Conservation (phyloP, 805 yeast species). For the Brettanomyces naardenensis region DNA sequence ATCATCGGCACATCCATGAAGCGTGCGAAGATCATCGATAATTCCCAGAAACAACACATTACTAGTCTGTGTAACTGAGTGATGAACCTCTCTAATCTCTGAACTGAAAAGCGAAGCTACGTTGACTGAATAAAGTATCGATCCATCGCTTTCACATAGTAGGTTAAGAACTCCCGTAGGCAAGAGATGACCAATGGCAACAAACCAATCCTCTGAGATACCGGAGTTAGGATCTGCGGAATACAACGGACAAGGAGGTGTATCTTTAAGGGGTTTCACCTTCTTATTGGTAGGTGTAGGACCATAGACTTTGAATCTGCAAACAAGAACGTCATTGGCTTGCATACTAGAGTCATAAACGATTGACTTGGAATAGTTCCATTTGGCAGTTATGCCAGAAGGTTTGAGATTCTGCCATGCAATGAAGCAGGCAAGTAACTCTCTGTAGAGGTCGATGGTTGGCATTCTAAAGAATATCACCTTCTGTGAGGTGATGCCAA, state of each 20-base stretch:
- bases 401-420: constrained; percentile 47
- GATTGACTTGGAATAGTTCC: constrained; percentile 32
- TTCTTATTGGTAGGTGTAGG: constrained; percentile 41
- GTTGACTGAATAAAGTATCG: constrained; percentile 50
- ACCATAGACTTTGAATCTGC: constrained; percentile 60
- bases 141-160: constrained; percentile 56
- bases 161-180: constrained; percentile 57
- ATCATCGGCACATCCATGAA: constrained; percentile 22
- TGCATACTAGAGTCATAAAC: constrained; percentile 15
- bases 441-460: constrained; percentile 30
- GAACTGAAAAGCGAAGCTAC: constrained; percentile 42
- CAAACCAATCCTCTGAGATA: constrained; percentile 57
- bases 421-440: constrained; percentile 32
- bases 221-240: constrained; percentile 7
- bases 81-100: constrained; percentile 59
- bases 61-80: constrained; percentile 52
- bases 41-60: constrained; percentile 53
- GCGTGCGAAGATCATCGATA: constrained; percentile 43
- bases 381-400: constrained; percentile 38
- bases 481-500: constrained; percentile 28
- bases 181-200: constrained; percentile 61
- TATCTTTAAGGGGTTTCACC: constrained; percentile 21
- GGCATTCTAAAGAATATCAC: constrained; percentile 22
- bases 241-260: constrained; percentile 11
- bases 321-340: constrained; percentile 40